phyloP scores from a whole-genome alignment of 2,329 filamentous ascomycete genomes.

The Colletotrichum salicis region DNA sequence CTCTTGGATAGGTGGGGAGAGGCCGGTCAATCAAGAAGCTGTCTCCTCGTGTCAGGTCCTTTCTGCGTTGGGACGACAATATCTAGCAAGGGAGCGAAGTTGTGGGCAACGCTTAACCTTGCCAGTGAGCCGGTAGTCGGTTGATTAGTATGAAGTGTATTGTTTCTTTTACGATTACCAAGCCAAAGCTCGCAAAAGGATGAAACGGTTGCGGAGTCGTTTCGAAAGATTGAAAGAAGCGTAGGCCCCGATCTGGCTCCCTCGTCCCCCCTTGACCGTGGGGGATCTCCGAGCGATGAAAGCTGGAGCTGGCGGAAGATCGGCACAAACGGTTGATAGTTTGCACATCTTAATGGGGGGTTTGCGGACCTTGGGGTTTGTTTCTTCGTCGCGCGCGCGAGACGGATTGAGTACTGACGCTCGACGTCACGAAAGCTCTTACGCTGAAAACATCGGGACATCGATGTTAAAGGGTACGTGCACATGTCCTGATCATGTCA shows the following conservation, averaged over 20 bases:
- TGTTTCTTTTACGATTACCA: not conserved
- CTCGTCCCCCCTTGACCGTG: not conserved
- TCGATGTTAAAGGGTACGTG: not conserved
- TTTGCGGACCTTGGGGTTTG: not conserved
- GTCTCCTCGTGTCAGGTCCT: not conserved
- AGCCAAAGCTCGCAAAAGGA: not conserved
- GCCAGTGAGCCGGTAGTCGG: not conserved
- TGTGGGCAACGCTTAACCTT: not conserved
- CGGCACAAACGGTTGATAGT: not conserved
- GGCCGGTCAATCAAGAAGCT: not conserved
- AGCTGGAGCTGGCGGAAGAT: conserved; percentile 13
- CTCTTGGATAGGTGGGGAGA: not conserved
- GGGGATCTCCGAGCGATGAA: conserved; percentile 12
- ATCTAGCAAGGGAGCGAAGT: not conserved
- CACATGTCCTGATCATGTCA: not conserved
- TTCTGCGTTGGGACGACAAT: conserved; percentile 7
- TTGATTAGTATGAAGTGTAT: not conserved
- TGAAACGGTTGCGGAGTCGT: conserved; percentile 31
- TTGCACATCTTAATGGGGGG: not conserved
- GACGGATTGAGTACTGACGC: not conserved
- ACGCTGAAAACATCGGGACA: not conserved
- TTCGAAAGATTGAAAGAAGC: conserved; percentile 12
- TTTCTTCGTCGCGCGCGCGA: not conserved
- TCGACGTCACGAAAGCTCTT: conserved; percentile 1
- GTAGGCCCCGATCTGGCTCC: not conserved